These are phyloP conservation scores for Coniochaeta sp. DNA, from an alignment of 2,329 filamentous ascomycete species.

Conservation along the genomic window DNA sequence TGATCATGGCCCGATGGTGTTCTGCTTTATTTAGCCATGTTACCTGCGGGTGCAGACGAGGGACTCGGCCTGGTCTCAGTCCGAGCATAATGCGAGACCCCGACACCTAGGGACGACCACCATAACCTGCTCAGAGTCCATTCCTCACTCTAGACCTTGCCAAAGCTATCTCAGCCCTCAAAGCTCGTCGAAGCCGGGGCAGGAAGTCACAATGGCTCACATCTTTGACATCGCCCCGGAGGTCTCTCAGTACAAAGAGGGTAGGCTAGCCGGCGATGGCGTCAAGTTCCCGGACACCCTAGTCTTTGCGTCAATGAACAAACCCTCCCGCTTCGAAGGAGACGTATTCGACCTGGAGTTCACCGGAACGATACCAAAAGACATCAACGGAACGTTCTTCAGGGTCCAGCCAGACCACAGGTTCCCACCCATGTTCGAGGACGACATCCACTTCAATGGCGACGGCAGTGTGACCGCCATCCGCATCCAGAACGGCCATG, in stretches of 20 bases:
- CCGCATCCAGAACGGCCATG: conserved; percentile 28
- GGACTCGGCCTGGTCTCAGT: background rate
- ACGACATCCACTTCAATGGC: conserved; percentile 33
- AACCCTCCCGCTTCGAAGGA: conserved; percentile 26
- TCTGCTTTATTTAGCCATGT: background rate
- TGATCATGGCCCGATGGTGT: background rate
- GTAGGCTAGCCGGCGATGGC: conserved; percentile 18
- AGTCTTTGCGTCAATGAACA: conserved; percentile 28
- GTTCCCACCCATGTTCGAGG: conserved; percentile 46
- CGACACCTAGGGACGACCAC: background rate
- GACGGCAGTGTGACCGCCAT: conserved; percentile 32
- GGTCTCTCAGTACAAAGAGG: conserved; percentile 21
- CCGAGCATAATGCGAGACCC: background rate
- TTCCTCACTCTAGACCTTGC: background rate
- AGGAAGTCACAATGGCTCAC: conserved; percentile 22
- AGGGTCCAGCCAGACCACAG: conserved; percentile 44
- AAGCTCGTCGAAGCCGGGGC: background rate
- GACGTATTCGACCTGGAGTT: conserved; percentile 30
- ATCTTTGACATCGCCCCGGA: conserved; percentile 24
- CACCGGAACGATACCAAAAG: conserved; percentile 30
- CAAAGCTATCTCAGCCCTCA: background rate
- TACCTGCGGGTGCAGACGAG: background rate
- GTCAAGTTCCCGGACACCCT: conserved; percentile 24
- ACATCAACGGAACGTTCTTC: conserved; percentile 39
- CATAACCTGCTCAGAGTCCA: background rate